Conservation (phyloP, 1,284 basidiomycete species). For the Cryptococcus amylolentus region DNA sequence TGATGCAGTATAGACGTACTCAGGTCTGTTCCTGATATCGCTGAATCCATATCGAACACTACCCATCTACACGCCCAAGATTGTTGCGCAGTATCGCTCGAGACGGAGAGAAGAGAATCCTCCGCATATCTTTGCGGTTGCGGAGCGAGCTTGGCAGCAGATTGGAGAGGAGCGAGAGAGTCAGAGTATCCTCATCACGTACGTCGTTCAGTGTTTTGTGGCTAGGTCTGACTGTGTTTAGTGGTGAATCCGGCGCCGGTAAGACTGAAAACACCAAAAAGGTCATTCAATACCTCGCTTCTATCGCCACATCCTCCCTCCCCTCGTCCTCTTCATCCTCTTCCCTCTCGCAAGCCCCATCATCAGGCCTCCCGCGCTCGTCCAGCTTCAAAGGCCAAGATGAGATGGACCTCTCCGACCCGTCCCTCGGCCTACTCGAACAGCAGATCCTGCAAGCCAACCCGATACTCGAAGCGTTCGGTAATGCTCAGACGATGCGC, state of each 20-base stretch:
- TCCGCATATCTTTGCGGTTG: conserved; percentile 96
- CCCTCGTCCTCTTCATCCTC: conserved; percentile 47
- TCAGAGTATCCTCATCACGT: conserved; percentile 98
- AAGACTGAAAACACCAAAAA: conserved; percentile 99
- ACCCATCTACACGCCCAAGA: conserved; percentile 89
- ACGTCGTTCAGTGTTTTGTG: conserved; percentile 43
- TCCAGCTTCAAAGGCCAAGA: conserved; percentile 47
- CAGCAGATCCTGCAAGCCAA: conserved; percentile 97
- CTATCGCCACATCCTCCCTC: conserved; percentile 74
- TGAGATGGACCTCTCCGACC: conserved; percentile 46
- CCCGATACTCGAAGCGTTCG: conserved; percentile 96
- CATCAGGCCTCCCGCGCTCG: conserved; percentile 43
- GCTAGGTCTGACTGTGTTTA: conserved; percentile 39
- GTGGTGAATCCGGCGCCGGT: conserved; percentile 96
- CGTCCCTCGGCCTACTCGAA: conserved; percentile 83
- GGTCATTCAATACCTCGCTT: conserved; percentile 98
- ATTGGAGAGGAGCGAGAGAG: conserved; percentile 97
- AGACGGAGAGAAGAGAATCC: conserved; percentile 89
- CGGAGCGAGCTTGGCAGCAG: conserved; percentile 96
- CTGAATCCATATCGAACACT: conserved; percentile 95
- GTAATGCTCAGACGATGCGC: conserved; percentile 96
- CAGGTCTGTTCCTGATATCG: conserved; percentile 80
- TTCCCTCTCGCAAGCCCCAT: conserved; percentile 29
- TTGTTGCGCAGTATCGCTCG: conserved; percentile 87
- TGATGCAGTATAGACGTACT: conserved; percentile 40